Evolutionary conservation across 805 yeast species (phyloP).

Genomic region (Clavispora carvajalis): DNA sequence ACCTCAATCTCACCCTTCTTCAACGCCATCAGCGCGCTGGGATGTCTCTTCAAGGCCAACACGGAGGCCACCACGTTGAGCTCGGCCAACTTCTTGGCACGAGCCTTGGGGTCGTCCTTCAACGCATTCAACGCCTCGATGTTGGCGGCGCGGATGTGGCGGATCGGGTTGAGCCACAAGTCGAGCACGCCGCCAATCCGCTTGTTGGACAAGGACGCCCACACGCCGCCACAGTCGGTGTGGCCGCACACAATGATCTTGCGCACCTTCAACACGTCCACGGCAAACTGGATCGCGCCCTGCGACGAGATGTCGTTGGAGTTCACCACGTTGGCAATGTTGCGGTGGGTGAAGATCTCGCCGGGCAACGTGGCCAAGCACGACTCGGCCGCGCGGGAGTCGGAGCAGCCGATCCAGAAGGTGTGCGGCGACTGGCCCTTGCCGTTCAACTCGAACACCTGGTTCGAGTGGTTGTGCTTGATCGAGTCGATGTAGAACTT

Average conservation of each 20-base stretch:
- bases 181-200: slow-evolving; percentile 18
- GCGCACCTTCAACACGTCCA: slow-evolving; percentile 17
- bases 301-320: slow-evolving; percentile 17
- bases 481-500: slow-evolving; percentile 15
- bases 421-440: slow-evolving; percentile 19
- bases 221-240: slow-evolving; percentile 19
- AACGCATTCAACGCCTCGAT: slow-evolving; percentile 11
- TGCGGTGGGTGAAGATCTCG: slow-evolving; percentile 18
- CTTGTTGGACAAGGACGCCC: slow-evolving; percentile 18
- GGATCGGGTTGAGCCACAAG: slow-evolving; percentile 18
- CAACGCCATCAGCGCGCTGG: slow-evolving; percentile 16
- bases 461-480: slow-evolving; percentile 16
- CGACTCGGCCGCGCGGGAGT: slow-evolving; percentile 17
- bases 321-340: slow-evolving; percentile 17
- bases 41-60: slow-evolving; percentile 17
- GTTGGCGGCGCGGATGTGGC: slow-evolving; percentile 18
- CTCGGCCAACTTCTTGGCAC: slow-evolving; percentile 18
- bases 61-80: slow-evolving; percentile 17
- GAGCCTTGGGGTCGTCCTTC: slow-evolving; percentile 12
- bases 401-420: slow-evolving; percentile 18
- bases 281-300: slow-evolving; percentile 18
- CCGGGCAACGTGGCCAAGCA: slow-evolving; percentile 18
- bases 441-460: slow-evolving; percentile 16
- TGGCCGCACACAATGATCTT: slow-evolving; percentile 19
- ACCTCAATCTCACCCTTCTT: slow-evolving; percentile 18